Evolutionary conservation across 192 early-diverging fungal genomes (phyloP).

Genomic region (Phlyctochytrium arcticum): DNA sequence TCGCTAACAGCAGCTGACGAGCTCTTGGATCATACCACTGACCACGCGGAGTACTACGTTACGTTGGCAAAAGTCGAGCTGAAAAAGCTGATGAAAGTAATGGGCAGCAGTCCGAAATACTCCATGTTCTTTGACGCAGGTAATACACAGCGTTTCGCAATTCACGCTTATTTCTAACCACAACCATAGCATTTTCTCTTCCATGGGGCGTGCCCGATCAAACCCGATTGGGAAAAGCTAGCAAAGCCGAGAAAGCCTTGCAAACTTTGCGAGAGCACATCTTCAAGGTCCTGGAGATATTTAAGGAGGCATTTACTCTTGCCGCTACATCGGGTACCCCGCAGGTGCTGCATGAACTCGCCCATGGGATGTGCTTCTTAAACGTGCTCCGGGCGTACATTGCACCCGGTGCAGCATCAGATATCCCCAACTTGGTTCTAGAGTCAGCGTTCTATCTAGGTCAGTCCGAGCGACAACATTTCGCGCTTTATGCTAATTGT

Average conservation of each 20-base stretch:
- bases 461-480: conserved; percentile 12
- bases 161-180: no score
- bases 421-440: conserved; percentile 23
- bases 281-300: conserved; percentile 15
- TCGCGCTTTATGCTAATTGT: neutral
- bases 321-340: conserved; percentile 32
- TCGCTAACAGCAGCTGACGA: conserved; percentile 16
- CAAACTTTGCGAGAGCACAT: no score
- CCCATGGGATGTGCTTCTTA: conserved; percentile 26
- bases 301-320: conserved; percentile 39
- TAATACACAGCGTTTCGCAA: conserved; percentile 15
- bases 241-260: no score
- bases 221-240: no score
- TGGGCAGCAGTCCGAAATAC: conserved; percentile 29
- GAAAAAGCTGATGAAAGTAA: conserved; percentile 16
- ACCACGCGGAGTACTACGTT: conserved; percentile 27
- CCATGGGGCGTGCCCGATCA: conserved; percentile 32
- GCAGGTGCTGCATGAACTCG: conserved; percentile 32
- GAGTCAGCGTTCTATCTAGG: conserved; percentile 47
- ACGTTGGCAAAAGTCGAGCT: conserved; percentile 24
- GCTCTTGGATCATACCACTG: neutral
- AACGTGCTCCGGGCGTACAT: conserved; percentile 37
- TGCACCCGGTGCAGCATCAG: conserved; percentile 3
- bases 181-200: conserved; percentile 35
- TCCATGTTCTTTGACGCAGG: conserved; percentile 50